Evolutionary conservation across 306 rosid genomes (phyloP).

Genomic region (Canavalia gladiata): DNA sequence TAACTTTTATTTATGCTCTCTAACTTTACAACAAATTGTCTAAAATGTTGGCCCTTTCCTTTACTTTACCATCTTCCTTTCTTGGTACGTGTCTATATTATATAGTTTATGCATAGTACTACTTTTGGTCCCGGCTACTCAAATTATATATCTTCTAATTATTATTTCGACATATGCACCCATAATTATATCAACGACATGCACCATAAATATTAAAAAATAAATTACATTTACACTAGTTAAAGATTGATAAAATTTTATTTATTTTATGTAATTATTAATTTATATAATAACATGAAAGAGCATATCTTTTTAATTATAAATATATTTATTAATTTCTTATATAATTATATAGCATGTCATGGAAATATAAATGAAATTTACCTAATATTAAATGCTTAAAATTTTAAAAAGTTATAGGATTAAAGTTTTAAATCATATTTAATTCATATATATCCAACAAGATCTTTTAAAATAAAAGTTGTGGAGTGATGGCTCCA

Average conservation of each 20-base stretch:
- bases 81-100: conserved; percentile 29
- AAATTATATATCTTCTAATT: conserved; percentile 23
- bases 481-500: background rate
- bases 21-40: conserved; percentile 45
- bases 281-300: too few relatives aligned
- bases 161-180: background rate
- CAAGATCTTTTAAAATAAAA: background rate
- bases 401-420: background rate
- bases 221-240: too few relatives aligned
- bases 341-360: too few relatives aligned
- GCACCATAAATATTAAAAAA: background rate
- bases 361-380: too few relatives aligned
- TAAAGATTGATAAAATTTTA: too few relatives aligned
- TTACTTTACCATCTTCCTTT: conserved; percentile 37
- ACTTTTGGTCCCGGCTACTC: conserved; percentile 20
- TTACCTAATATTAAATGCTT: background rate
- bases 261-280: too few relatives aligned
- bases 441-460: background rate
- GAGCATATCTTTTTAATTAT: too few relatives aligned
- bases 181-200: background rate
- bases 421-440: background rate
- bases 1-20: conserved; percentile 32
- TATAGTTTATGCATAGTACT: conserved; percentile 3
- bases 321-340: too few relatives aligned
- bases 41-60: conserved; percentile 29